Conservation (phyloP, 192 early-diverging fungal genomes). For the Coemansia sp. region DNA sequence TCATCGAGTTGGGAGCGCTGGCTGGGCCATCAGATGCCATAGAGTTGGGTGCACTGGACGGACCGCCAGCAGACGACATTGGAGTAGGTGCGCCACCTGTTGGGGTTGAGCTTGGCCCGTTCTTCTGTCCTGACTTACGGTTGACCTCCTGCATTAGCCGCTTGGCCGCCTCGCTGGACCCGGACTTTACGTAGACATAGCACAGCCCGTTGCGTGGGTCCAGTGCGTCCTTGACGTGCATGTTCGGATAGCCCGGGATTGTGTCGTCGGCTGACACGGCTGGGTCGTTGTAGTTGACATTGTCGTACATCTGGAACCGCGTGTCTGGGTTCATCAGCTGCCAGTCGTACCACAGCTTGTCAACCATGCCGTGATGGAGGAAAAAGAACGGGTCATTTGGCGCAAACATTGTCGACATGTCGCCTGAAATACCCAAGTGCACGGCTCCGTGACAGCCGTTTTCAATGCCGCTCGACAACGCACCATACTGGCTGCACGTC, state of each 20-base stretch:
- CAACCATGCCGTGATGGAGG: slow-evolving; percentile 65
- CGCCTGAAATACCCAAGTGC: slow-evolving; percentile 54
- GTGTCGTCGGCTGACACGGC: slow-evolving; percentile 30
- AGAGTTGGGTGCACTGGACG: slow-evolving; percentile 7
- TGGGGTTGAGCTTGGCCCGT: slow-evolving; percentile 4
- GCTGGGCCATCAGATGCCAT: neutral
- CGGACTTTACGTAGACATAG: slow-evolving; percentile 50
- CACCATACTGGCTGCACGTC: slow-evolving; percentile 43
- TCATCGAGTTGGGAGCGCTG: neutral
- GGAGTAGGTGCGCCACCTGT: neutral
- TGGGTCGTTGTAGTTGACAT: slow-evolving; percentile 36
- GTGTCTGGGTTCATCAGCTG: slow-evolving; percentile 50
- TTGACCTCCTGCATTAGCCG: slow-evolving; percentile 48
- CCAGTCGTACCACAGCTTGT: slow-evolving; percentile 62
- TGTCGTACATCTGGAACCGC: slow-evolving; percentile 51
- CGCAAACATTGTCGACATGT: slow-evolving; percentile 59
- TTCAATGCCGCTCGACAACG: slow-evolving; percentile 53
- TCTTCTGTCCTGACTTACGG: slow-evolving; percentile 25
- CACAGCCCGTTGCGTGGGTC: slow-evolving; percentile 43
- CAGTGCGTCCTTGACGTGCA: slow-evolving; percentile 37
- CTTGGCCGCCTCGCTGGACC: slow-evolving; percentile 49
- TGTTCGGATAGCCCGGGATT: slow-evolving; percentile 47
- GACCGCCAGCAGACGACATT: slow-evolving; percentile 3
- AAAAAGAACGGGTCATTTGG: slow-evolving; percentile 66
- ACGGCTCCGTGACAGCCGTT: slow-evolving; percentile 55